A percentile compares a stretch with the other conserved stretches of the same genome.
Conservation (phyloP, 164 flowering plant species). For the Tetracentron sinense region DNA sequence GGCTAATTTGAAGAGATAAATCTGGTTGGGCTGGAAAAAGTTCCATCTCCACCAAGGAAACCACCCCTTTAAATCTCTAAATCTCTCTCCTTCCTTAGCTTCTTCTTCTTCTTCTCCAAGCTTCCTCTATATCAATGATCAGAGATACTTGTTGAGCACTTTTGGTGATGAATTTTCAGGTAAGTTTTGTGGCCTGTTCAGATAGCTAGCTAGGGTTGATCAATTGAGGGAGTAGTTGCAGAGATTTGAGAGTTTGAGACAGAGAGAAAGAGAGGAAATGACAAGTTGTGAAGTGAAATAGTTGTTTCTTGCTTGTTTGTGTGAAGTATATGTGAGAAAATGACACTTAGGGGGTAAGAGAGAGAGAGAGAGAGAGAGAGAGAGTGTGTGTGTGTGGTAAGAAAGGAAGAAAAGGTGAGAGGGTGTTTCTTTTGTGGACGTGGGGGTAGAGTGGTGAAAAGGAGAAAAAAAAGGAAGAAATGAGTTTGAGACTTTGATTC, state of each 20-base stretch:
- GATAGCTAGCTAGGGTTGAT: slow-evolving; percentile 30
- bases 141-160: background rate
- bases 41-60: slow-evolving; percentile 50
- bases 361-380: slow-evolving; percentile 19
- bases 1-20: slow-evolving; percentile 88
- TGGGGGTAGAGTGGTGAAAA: slow-evolving; percentile 20
- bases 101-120: slow-evolving; percentile 1
- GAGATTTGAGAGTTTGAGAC: slow-evolving; percentile 34
- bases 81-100: background rate
- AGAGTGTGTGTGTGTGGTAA: slow-evolving; percentile 19
- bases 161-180: slow-evolving; percentile 10
- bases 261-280: slow-evolving; percentile 34
- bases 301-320: slow-evolving; percentile 63
- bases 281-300: slow-evolving; percentile 67
- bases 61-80: background rate
- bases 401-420: background rate
- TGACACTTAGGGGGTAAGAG: slow-evolving; percentile 56
- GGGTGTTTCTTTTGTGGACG: slow-evolving; percentile 26
- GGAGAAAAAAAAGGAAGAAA: slow-evolving; percentile 11
- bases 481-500: slow-evolving; percentile 28
- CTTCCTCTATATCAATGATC: background rate
- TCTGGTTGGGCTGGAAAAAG: slow-evolving; percentile 93
- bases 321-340: slow-evolving; percentile 91
- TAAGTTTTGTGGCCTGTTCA: slow-evolving; percentile 10
- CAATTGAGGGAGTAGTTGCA: slow-evolving; percentile 40